Base-by-base conservation (phyloP, 1,284 basidiomycete species). In the Meripilus lineatus region DNA sequence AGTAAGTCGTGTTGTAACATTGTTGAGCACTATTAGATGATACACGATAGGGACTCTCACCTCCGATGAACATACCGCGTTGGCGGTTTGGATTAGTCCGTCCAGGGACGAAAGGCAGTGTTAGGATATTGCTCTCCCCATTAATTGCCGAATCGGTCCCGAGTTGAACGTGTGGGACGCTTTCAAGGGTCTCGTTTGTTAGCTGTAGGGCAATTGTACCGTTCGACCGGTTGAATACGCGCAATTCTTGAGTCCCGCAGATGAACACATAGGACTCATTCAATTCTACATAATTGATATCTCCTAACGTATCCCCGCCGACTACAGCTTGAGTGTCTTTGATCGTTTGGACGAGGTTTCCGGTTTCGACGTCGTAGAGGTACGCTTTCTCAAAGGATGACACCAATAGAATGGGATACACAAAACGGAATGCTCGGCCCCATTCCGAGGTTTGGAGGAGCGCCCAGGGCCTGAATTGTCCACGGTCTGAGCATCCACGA, bases 261-360 rank as follows among this genome's bases (percentile, higher is more conserved):
- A 89, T 62, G 51, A 89, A 77, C 0, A 77, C 74, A 55, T 84
- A 74, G 8, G 65, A 63, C 28, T 66, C 61, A 40, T 74, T 78
- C 43, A 88, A 59, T 50, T 89, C 86, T 34, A 88, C 82, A 52
- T 88, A 89, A 43, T 68, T 66, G 46, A 84, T 68, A 2, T 61
- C 47, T 2, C 68, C 72, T 7, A 79, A 59, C 13, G 30, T 14
- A 4, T 24, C 13, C 6, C 52, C 44, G 1, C 47, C 48, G 8
- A 51, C 45, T 6, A 45, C 36, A 32, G 46, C 56, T 47, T 76
- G 71, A 10, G 70, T 67, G 34, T 68, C 61, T 8, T 61, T 52
- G 32, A 88, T 65, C 5, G 67, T 70, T 46, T 77, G 68, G 3
- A 72, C 53, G 5, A 78, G 54, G 25, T 54, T 54, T 1, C 69